These are phyloP conservation scores for Triglochin maritima DNA, from an alignment of 106 monocot genomes.

Conservation along the genomic window DNA sequence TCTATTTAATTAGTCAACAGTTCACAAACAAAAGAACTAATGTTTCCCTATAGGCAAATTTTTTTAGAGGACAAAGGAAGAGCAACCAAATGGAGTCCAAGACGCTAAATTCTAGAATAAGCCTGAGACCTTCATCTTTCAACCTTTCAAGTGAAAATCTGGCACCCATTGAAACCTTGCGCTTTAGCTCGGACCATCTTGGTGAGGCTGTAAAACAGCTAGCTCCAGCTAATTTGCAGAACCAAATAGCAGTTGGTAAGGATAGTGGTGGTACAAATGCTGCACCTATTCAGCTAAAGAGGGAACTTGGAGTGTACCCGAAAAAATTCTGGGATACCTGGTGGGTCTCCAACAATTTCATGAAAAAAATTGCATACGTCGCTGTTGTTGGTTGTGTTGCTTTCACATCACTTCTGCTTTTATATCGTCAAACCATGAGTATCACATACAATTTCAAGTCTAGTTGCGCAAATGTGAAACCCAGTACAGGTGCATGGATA, in stretches of 20 bases:
- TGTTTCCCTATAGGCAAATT: slow-evolving; percentile 38
- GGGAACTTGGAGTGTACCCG: slow-evolving; percentile 32
- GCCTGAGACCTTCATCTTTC: slow-evolving; percentile 11
- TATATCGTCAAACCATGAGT: slow-evolving; percentile 16
- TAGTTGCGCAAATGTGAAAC: slow-evolving; percentile 11
- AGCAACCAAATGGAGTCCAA: slow-evolving; percentile 27
- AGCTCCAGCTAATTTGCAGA: slow-evolving; percentile 43
- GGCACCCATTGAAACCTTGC: slow-evolving; percentile 16
- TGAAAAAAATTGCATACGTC: slow-evolving; percentile 25
- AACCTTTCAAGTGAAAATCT: slow-evolving; percentile 19
- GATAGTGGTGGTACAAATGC: slow-evolving; percentile 7
- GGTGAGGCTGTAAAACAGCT: slow-evolving; percentile 86
- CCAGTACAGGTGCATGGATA: slow-evolving; percentile 10
- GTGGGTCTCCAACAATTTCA: slow-evolving; percentile 19
- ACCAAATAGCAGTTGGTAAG: slow-evolving; percentile 18
- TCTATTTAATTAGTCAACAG: not conserved
- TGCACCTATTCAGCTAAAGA: slow-evolving; percentile 36
- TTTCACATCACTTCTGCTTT: slow-evolving; percentile 34
- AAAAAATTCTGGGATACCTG: slow-evolving; percentile 28
- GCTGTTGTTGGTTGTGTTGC: slow-evolving; percentile 43
- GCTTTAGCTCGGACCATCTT: slow-evolving; percentile 31
- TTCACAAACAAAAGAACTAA: not conserved
- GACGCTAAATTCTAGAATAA: slow-evolving; percentile 13
- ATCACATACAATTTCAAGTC: slow-evolving; percentile 6
- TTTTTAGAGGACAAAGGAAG: slow-evolving; percentile 59